phyloP scores from a whole-genome alignment of 1,139 yeast species.

The Trichomonascaceae sp. region DNA sequence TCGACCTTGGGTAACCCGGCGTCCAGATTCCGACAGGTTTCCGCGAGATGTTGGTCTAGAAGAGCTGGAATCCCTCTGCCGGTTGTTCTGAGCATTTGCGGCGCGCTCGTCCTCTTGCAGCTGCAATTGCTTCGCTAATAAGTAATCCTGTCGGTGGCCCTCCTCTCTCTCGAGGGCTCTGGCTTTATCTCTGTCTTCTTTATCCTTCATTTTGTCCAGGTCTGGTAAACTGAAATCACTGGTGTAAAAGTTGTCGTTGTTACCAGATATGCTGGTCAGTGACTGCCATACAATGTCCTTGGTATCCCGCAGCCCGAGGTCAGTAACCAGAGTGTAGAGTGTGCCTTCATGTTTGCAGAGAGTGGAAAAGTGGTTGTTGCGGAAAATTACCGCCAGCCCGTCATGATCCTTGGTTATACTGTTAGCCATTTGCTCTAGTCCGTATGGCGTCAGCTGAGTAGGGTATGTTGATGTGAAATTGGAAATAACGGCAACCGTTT shows the following conservation, averaged over 20 bases:
- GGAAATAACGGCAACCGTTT: slow-evolving; percentile 11
- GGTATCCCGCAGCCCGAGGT: slow-evolving; percentile 43
- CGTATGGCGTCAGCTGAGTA: slow-evolving; percentile 60
- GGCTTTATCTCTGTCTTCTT: not conserved
- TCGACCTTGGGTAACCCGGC: no score
- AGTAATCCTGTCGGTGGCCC: no score
- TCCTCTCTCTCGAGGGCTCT: not conserved
- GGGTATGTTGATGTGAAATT: slow-evolving; percentile 40
- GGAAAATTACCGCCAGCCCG: slow-evolving; percentile 52
- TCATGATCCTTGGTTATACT: slow-evolving; percentile 29
- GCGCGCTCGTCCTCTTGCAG: not conserved
- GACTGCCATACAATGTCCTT: slow-evolving; percentile 63
- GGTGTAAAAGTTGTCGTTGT: slow-evolving; percentile 45
- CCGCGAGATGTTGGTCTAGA: no score
- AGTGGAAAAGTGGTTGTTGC: slow-evolving; percentile 78
- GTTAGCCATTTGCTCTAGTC: slow-evolving; percentile 37
- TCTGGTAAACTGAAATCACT: not conserved
- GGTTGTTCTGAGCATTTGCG: no score
- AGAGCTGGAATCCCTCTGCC: no score
- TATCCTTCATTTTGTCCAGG: not conserved
- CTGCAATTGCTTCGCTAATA: not conserved
- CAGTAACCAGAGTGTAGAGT: slow-evolving; percentile 60
- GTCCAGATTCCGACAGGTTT: no score
- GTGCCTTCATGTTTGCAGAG: slow-evolving; percentile 39
- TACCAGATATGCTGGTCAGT: slow-evolving; percentile 50